These are phyloP conservation scores for Diaporthe capsici DNA, from an alignment of 2,329 filamentous ascomycete species.

Conservation along the genomic window DNA sequence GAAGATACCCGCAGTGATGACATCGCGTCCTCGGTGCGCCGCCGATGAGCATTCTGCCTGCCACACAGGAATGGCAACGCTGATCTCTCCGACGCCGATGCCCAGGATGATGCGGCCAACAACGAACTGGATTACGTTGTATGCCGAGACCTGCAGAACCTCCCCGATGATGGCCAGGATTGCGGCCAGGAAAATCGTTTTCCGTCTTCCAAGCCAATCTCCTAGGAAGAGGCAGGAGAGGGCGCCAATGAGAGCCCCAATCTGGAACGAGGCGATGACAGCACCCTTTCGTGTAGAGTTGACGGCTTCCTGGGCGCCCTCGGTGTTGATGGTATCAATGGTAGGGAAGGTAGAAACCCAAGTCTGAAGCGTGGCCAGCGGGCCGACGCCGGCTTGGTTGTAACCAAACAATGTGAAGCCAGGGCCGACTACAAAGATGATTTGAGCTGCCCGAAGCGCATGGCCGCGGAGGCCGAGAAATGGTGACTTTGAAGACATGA, in stretches of 20 bases:
- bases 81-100: conserved; percentile 60
- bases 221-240: conserved; percentile 51
- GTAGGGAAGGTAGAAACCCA: conserved; percentile 60
- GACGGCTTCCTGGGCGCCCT: conserved; percentile 56
- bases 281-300: conserved; percentile 52
- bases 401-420: conserved; percentile 64
- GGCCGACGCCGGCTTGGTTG: conserved; percentile 64
- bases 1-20: conserved; percentile 44
- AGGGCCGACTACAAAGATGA: conserved; percentile 44
- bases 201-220: conserved; percentile 64
- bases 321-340: conserved; percentile 62
- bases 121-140: conserved; percentile 62
- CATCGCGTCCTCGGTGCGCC: conserved; percentile 43
- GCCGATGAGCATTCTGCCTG: conserved; percentile 45
- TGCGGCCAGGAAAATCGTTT: conserved; percentile 63
- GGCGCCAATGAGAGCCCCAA: conserved; percentile 46
- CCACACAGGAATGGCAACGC: conserved; percentile 59
- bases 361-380: conserved; percentile 53
- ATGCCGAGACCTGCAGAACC: conserved; percentile 62
- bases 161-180: conserved; percentile 65
- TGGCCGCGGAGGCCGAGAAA: conserved; percentile 42
- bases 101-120: conserved; percentile 67
- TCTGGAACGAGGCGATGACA: conserved; percentile 43
- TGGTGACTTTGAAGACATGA: conserved; percentile 4
- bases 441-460: conserved; percentile 40